A percentile compares a stretch with the other conserved stretches of the same genome.
Evolutionary conservation across 352 stramenopile genomes (phyloP).

Genomic region (Pythium phragmiticola): DNA sequence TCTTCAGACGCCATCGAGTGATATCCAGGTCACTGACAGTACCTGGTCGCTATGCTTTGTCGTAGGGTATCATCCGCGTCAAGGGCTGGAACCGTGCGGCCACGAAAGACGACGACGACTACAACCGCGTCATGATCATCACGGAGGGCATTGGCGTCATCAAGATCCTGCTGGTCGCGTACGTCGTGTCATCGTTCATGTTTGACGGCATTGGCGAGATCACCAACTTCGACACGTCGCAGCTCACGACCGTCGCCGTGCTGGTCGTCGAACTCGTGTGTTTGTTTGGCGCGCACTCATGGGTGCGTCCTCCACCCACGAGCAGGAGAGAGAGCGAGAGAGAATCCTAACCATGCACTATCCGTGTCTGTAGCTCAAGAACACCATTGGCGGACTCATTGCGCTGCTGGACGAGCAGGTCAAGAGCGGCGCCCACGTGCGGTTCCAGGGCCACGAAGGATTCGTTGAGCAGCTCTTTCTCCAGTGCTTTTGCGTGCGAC

Average conservation of each 20-base stretch:
- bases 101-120: conserved; percentile 78
- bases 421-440: conserved; percentile 71
- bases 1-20: not conserved
- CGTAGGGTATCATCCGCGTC: conserved; percentile 69
- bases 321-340: not conserved
- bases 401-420: conserved; percentile 82
- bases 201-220: conserved; percentile 78
- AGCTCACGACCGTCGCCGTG: conserved; percentile 78
- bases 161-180: conserved; percentile 76
- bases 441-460: conserved; percentile 75
- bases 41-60: not conserved
- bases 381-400: conserved; percentile 82
- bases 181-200: conserved; percentile 85
- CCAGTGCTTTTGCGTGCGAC: conserved; percentile 75
- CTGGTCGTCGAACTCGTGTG: conserved; percentile 79
- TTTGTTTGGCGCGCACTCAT: conserved; percentile 77
- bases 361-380: conserved; percentile 60
- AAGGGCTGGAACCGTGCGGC: conserved; percentile 77
- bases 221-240: conserved; percentile 76
- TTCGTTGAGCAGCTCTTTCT: conserved; percentile 81
- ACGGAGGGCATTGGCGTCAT: conserved; percentile 84
- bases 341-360: not conserved
- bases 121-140: conserved; percentile 86
- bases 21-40: not conserved
- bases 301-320: conserved; percentile 39